Evolutionary conservation across 2,329 filamentous ascomycete genomes (phyloP), one percentile per base, ranked within the genome.

Genomic region (Fusarium citri): DNA sequence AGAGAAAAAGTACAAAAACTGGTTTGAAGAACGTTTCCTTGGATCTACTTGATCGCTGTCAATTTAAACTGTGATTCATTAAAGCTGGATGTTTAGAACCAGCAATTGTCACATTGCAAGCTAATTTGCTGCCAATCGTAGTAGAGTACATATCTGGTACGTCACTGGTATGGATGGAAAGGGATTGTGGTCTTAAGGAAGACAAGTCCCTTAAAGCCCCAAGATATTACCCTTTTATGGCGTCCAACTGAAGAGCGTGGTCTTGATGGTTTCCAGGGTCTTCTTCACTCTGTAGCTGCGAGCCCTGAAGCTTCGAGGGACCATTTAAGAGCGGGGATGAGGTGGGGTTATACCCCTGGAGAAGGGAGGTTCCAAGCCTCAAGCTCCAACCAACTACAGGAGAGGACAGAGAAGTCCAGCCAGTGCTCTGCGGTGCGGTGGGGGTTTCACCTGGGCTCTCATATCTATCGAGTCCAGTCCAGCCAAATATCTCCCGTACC

Each of bases 301-400:
- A 37, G 34, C 34, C 47, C 26, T 37, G 26, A 22, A 18, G 48
- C 34, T 37, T 26, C 40, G 49, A 41, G 47, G 23, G 22, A 15
- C 46, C 20, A 30, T 31, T 31, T 22, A 30, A n/a, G 48, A 45
- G 49, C 42, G 26, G 41, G 47, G 47, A 26, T 37, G 26, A 37
- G 34, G 34, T 37, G 34, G 22, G 58, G 31, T 37, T 42, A 43
- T 23, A 62, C 67, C 73, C 72, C 71, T 74, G 70, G 74, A 74
- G 64, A 68, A 71, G 64, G 67, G 58, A 64, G 68, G 56, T 56
- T 60, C 47, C 55, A 59, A 71, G 59, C 60, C 66, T 66, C 66
- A 46, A 59, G 64, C 66, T 66, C 66, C 58, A 59, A 54, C 46
- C 54, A 60, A 49, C 64, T 66, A 37, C 55, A 56, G 30, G 37